phyloP scores from a whole-genome alignment of 495 filamentous ascomycete species.

The Pyrenopolyporus hunteri region DNA sequence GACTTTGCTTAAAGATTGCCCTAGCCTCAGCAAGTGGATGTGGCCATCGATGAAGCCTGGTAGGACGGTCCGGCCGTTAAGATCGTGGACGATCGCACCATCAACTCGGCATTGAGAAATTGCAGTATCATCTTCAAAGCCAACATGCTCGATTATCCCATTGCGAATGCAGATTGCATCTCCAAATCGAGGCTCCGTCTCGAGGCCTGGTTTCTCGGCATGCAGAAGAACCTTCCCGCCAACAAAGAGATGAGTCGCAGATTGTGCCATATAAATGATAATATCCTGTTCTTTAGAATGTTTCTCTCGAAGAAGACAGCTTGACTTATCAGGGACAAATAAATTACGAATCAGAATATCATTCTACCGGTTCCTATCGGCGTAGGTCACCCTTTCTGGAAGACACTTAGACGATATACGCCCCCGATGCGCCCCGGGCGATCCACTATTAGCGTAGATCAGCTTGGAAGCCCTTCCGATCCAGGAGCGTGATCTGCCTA shows the following conservation, averaged over 20 bases:
- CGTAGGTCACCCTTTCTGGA: background rate
- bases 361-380: background rate
- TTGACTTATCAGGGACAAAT: background rate
- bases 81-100: conserved; percentile 49
- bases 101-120: conserved; percentile 21
- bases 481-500: background rate
- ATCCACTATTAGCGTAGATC: conserved; percentile 6
- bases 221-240: conserved; percentile 29
- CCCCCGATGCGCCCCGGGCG: conserved; percentile 16
- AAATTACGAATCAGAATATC: background rate
- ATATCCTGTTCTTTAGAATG: background rate
- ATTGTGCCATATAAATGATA: conserved; percentile 2
- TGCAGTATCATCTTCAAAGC: conserved; percentile 19
- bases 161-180: conserved; percentile 25
- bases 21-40: conserved; percentile 66
- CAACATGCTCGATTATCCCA: conserved; percentile 27
- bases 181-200: conserved; percentile 31
- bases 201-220: conserved; percentile 23
- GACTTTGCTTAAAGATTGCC: conserved; percentile 63
- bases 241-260: conserved; percentile 18
- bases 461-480: conserved; percentile 7
- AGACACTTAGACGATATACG: background rate
- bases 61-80: conserved; percentile 57
- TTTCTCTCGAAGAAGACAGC: background rate
- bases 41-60: conserved; percentile 72